Base-by-base conservation (phyloP, 78 protist genomes). In the Isochrysis galbana region DNA sequence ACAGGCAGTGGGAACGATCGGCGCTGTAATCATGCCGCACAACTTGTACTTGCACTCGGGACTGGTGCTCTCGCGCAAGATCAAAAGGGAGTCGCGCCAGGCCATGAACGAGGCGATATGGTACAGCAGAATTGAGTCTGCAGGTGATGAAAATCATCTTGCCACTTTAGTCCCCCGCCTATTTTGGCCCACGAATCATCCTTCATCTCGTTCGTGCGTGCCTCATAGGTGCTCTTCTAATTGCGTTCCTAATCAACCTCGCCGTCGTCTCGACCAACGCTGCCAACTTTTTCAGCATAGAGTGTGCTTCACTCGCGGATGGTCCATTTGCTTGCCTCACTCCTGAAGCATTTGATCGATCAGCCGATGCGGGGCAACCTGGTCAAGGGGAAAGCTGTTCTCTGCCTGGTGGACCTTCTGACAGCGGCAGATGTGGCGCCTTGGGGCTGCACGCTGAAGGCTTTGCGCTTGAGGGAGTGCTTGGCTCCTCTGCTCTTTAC, bases 21-120 rank as follows among this genome's bases (percentile, higher is more conserved):
- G 98, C 48, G 97, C 98, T 0, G 96, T 95, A 11, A 91, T 97
- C 14, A 97, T 97, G 98, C 98, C 98, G 11, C 98, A 97, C 89
- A 97, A 97, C 47, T 55, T 97, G 42, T 96, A 61, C 84, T 82
- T 97, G 14, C 98, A 97, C 47, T 95, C 97, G 87, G 98, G 95
- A 23, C 93, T 97, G 47, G 97, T 97, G 82, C 46, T 36, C 10
- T 78, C 86, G 47, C 86, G 86, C 11, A 0, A 14, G 32, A n/a
- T 78, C 34, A 32, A 92, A 19, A 69, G 92, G 91, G 42, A 14
- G 32, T 14, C 22, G 36, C 48, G 51, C 19, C 39, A 29, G 26
- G 90, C 89, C 61, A 92, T 96, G 55, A n/a, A 61, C 34, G 92
- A 91, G 36, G 96, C 96, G 29, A 94, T 90, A 70, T 70, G 89